These are phyloP conservation scores for Haplosporangium gracile DNA, from an alignment of 192 early-diverging fungal species.

Conservation along the genomic window DNA sequence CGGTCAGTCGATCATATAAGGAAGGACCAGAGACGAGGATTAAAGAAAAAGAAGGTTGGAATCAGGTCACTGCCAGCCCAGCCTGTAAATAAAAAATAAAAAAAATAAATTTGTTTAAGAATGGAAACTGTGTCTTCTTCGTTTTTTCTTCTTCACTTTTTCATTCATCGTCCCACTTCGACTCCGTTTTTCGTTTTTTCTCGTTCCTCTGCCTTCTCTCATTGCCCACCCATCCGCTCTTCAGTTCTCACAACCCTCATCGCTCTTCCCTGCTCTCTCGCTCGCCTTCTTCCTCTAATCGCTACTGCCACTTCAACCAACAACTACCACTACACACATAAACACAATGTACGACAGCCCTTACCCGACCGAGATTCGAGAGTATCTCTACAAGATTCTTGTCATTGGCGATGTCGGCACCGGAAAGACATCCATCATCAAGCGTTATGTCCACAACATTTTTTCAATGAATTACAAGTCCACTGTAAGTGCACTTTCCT, in stretches of 20 bases:
- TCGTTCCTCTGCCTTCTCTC: background rate
- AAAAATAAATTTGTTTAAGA: no score
- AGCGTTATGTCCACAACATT: conserved; percentile 68
- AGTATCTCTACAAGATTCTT: conserved; percentile 68
- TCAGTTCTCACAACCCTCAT: background rate
- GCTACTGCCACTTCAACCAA: no score
- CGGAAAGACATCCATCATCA: conserved; percentile 69
- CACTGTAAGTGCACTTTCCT: conserved; percentile 51
- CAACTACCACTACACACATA: background rate
- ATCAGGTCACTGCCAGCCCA: no score
- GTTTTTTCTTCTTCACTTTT: background rate
- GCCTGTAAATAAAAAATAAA: no score
- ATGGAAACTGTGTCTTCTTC: no score
- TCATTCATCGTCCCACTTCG: background rate
- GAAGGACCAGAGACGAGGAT: no score
- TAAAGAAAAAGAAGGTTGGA: no score
- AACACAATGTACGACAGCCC: conserved; percentile 25
- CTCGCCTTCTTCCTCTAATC: background rate
- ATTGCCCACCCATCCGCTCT: background rate
- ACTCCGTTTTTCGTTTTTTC: background rate
- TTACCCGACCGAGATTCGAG: conserved; percentile 50
- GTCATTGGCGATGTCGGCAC: conserved; percentile 68
- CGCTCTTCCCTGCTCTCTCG: background rate
- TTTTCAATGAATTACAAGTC: conserved; percentile 66
- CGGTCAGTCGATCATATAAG: no score